These are phyloP conservation scores for Odontarrhena argentea DNA, from an alignment of 345 rosid species.

Conservation along the genomic window DNA sequence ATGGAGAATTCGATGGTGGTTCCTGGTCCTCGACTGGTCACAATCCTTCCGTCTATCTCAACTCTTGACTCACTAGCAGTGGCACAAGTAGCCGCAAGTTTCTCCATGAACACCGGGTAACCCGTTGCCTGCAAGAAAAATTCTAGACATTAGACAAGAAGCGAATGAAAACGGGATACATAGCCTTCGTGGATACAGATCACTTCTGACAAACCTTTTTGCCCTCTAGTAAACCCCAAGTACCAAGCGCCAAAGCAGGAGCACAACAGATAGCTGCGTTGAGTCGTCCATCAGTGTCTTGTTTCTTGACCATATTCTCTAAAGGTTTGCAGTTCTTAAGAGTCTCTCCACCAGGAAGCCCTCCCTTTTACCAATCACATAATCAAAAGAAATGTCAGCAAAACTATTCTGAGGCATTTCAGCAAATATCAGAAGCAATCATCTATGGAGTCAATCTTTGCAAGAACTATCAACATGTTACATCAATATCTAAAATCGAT, in stretches of 20 bases:
- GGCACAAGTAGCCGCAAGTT: constrained; percentile 62
- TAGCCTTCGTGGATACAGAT: not conserved
- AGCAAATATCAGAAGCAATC: not conserved
- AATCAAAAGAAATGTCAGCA: constrained; percentile 1
- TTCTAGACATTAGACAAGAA: constrained; percentile 5
- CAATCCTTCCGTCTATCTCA: constrained; percentile 67
- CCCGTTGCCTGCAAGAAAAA: constrained; percentile 71
- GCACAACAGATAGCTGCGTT: constrained; percentile 92
- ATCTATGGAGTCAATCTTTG: not conserved
- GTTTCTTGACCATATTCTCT: constrained; percentile 78
- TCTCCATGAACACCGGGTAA: constrained; percentile 84
- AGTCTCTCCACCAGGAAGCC: constrained; percentile 85
- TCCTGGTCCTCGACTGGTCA: constrained; percentile 90
- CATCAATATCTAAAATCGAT: not conserved
- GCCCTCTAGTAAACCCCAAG: constrained; percentile 90
- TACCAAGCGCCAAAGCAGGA: constrained; percentile 83
- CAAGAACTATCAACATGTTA: not conserved
- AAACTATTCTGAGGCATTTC: not conserved
- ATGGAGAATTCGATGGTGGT: constrained; percentile 89
- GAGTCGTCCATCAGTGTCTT: constrained; percentile 71
- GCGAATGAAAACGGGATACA: not conserved
- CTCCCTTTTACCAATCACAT: constrained; percentile 58
- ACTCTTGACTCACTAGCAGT: constrained; percentile 83
- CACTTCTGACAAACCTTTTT: constrained; percentile 51
- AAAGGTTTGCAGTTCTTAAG: constrained; percentile 65